phyloP scores from a whole-genome alignment of 176 grass and related monocot species.

The Puccinellia tenuiflora region DNA sequence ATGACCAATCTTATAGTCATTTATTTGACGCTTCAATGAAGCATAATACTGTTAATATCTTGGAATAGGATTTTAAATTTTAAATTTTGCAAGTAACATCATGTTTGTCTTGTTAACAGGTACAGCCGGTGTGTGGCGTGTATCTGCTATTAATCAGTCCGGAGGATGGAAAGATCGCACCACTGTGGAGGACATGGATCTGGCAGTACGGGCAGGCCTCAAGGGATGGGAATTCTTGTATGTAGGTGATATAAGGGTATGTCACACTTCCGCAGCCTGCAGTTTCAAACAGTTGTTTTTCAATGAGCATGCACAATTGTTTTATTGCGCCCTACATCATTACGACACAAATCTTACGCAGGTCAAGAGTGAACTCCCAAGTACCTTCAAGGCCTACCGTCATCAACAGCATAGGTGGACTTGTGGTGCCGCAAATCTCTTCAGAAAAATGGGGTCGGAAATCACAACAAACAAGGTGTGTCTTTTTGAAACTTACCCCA shows the following conservation, averaged over 20 bases:
- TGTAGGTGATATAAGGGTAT: constrained; percentile 89
- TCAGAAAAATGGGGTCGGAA: constrained; percentile 91
- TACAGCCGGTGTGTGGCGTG: constrained; percentile 91
- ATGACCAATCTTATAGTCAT: not conserved
- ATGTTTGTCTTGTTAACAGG: constrained; percentile 33
- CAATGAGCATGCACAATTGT: not conserved
- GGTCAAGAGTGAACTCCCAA: constrained; percentile 95
- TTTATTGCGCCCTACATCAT: not conserved
- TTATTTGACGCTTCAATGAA: not conserved
- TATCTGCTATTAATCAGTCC: constrained; percentile 80
- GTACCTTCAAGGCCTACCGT: constrained; percentile 83
- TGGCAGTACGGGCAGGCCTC: constrained; percentile 76
- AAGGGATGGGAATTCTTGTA: constrained; percentile 91
- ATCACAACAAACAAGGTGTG: constrained; percentile 59
- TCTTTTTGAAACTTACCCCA: not conserved
- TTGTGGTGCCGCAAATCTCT: constrained; percentile 82
- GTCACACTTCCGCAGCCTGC: not conserved
- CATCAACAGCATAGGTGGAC: constrained; percentile 90
- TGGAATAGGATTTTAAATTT: not conserved
- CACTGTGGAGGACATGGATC: constrained; percentile 96
- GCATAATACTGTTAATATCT: not conserved
- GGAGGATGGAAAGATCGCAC: constrained; percentile 96
- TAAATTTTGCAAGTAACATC: not conserved
- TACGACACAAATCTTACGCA: constrained; percentile 25
- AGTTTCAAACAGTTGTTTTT: not conserved